Evolutionary conservation across 2,329 filamentous ascomycete species (phyloP).

Genomic region (Xylariales sp.): DNA sequence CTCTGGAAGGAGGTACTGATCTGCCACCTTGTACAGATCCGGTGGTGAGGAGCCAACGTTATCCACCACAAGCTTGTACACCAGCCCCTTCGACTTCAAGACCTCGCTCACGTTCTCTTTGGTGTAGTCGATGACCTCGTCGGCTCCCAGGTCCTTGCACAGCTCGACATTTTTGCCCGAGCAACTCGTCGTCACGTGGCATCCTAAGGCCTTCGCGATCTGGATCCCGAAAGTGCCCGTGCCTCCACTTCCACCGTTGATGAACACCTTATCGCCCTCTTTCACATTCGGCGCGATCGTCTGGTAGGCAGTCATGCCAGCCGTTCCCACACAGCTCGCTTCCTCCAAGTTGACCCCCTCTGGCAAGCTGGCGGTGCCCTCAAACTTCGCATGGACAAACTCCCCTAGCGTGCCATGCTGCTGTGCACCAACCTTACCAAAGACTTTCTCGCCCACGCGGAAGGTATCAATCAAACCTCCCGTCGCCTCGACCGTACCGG

Average conservation of each 20-base stretch:
- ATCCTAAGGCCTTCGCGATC: slow-evolving; percentile 55
- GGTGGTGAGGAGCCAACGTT: slow-evolving; percentile 43
- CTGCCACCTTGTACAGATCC: slow-evolving; percentile 47
- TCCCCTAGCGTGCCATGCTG: slow-evolving; percentile 34
- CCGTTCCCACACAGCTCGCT: slow-evolving; percentile 39
- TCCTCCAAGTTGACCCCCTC: slow-evolving; percentile 35
- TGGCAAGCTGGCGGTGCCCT: slow-evolving; percentile 34
- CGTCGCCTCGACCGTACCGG: slow-evolving; percentile 35
- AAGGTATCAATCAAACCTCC: slow-evolving; percentile 17
- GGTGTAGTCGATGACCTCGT: slow-evolving; percentile 57
- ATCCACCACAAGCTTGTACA: slow-evolving; percentile 50
- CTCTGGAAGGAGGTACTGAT: slow-evolving; percentile 41
- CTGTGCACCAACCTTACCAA: not conserved
- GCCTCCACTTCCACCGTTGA: slow-evolving; percentile 59
- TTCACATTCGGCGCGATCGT: slow-evolving; percentile 38
- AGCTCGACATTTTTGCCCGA: slow-evolving; percentile 52
- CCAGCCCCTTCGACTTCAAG: slow-evolving; percentile 39
- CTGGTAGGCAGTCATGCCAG: slow-evolving; percentile 44
- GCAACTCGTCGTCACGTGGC: slow-evolving; percentile 52
- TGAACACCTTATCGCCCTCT: slow-evolving; percentile 46
- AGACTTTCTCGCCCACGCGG: slow-evolving; percentile 7
- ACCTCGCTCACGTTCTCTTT: slow-evolving; percentile 38
- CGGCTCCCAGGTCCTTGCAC: slow-evolving; percentile 53
- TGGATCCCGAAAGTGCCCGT: slow-evolving; percentile 55
- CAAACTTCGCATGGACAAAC: slow-evolving; percentile 29